These are phyloP conservation scores for Pyricularia sp. DNA, from an alignment of 2,329 filamentous ascomycete genomes.

Conservation along the genomic window DNA sequence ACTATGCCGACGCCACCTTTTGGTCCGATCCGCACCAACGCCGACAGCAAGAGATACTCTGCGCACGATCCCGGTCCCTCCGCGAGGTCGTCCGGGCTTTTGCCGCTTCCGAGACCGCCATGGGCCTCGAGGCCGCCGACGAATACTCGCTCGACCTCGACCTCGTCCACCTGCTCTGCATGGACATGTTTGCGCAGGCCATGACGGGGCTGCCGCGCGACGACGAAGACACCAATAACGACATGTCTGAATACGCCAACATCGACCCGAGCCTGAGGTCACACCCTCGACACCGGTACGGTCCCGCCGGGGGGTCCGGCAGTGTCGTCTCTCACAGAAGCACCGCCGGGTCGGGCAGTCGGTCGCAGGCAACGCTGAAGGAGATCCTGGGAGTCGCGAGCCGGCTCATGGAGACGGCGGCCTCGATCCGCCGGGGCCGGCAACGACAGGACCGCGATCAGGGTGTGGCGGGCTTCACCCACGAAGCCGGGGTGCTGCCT, in stretches of 20 bases:
- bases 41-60: slow-evolving; percentile 10
- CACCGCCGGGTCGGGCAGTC: neutral
- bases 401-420: neutral
- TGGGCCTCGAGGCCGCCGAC: slow-evolving; percentile 7
- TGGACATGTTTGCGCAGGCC: slow-evolving; percentile 7
- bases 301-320: neutral
- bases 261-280: neutral
- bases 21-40: slow-evolving; percentile 11
- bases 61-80: slow-evolving; percentile 8
- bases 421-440: neutral
- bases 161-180: slow-evolving; percentile 11
- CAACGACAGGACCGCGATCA: neutral
- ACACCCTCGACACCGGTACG: neutral
- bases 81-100: slow-evolving; percentile 8
- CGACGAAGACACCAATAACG: neutral
- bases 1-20: slow-evolving; percentile 6
- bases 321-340: neutral
- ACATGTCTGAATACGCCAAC: neutral
- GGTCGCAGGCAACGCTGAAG: neutral
- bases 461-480: slow-evolving; percentile 1
- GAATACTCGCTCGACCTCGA: slow-evolving; percentile 9
- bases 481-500: slow-evolving; percentile 6
- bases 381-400: slow-evolving; percentile 1
- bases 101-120: slow-evolving; percentile 1
- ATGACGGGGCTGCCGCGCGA: slow-evolving; percentile 4